phyloP scores from a whole-genome alignment of 2,329 filamentous ascomycete species.

The Arthroderma uncinatum region DNA sequence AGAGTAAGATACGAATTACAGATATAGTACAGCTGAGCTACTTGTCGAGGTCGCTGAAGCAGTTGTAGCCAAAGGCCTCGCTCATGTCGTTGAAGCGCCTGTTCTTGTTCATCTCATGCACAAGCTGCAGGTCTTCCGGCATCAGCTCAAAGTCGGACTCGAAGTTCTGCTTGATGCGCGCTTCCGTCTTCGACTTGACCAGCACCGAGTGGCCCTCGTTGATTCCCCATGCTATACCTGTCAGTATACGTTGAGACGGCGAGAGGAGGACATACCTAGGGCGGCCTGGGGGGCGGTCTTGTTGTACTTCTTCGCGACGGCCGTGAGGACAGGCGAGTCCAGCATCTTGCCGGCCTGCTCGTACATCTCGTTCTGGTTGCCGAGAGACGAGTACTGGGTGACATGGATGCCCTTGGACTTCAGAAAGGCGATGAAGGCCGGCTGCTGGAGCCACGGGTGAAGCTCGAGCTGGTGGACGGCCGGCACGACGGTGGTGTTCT shows the following conservation, averaged over 20 bases:
- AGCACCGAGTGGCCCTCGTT: constrained; percentile 42
- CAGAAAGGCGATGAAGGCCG: constrained; percentile 40
- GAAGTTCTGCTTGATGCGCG: constrained; percentile 35
- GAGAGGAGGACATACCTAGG: constrained; percentile 26
- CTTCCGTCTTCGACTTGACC: constrained; percentile 41
- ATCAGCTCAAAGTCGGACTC: constrained; percentile 49
- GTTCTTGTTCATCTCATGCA: constrained; percentile 48
- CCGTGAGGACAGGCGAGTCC: constrained; percentile 39
- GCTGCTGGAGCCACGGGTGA: constrained; percentile 45
- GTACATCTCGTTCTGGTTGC: constrained; percentile 45
- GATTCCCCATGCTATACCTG: constrained; percentile 41
- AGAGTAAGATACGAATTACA: neutral
- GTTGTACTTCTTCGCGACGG: constrained; percentile 43
- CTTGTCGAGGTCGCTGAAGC: constrained; percentile 50
- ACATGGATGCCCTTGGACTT: constrained; percentile 42
- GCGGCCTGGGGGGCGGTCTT: constrained; percentile 44
- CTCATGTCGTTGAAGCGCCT: constrained; percentile 52
- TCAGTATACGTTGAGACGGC: neutral
- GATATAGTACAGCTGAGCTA: constrained; percentile 28
- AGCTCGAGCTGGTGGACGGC: constrained; percentile 43
- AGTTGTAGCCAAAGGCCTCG: constrained; percentile 45
- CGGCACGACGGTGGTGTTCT: constrained; percentile 32
- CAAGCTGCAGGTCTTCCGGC: constrained; percentile 46
- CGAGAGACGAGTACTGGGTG: constrained; percentile 46
- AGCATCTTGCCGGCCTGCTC: constrained; percentile 36